Base-by-base conservation (phyloP, 2,329 filamentous ascomycete genomes). In the Fusarium pseudonygamai region DNA sequence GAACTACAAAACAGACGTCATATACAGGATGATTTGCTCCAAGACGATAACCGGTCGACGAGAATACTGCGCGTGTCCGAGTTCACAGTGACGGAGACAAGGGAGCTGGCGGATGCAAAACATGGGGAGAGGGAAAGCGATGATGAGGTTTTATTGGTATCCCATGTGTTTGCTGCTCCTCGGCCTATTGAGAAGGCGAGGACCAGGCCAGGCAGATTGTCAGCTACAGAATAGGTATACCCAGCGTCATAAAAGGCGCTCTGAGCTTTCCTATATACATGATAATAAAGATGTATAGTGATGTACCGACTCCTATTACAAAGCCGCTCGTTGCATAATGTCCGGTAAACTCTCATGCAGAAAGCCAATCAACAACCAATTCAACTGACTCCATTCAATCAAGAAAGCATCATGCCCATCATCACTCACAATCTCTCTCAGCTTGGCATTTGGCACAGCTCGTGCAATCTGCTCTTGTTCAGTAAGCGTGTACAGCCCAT, bases 221-320 rank as follows among this genome's bases (percentile, higher is more conserved):
- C 6, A 4, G 11, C 28, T 50, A 32, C 28, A 32, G 28, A 50
- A 14, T 9, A 49, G 7, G 6, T 24, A 5, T 10, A 10, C 0
- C 7, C 5, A 14, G 15, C 4, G 11, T 16, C 6, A 32, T 6
- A 24, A 13, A 7, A 2, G 5, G 15, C 7, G 2, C 4, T 7
- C 8, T n/a, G 15, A 18, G 4, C 15, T 32, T 18, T 2, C 2
- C 4, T 18, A 3, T 4, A 1, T 13, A 18, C 11, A 10, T 5
- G 4, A n/a, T 14, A 4, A 10, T 13, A 24, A 7, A 10, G 2
- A 32, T 32, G 4, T 14, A n/a, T 18, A 24, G 32, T 26, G 8
- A 26, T 36, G 22, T 20, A 2, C 10, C 3, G 13, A 8, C 9
- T 39, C 9, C 20, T 8, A 18, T 28, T 30, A 55, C 16, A 55